Evolutionary conservation across 441 rosid genomes (phyloP).

Genomic region (Eutrema salsugineum): DNA sequence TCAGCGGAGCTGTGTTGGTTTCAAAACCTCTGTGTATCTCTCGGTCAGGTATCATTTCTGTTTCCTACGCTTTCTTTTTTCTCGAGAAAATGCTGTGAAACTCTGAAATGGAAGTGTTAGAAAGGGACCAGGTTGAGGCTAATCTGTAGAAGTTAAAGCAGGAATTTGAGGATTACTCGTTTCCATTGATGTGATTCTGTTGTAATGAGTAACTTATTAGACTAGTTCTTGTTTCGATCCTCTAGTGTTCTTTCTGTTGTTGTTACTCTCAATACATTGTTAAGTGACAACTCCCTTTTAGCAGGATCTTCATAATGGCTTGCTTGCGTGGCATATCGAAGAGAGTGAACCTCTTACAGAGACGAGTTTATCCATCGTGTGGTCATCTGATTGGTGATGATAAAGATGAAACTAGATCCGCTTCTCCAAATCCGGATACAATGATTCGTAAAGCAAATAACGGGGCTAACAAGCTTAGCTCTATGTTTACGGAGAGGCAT

Average conservation of each 20-base stretch:
- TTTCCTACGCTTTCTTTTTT: not conserved
- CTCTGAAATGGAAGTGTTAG: not conserved
- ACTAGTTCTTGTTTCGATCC: not conserved
- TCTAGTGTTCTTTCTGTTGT: not conserved
- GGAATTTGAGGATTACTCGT: not conserved
- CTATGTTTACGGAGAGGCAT: conserved; percentile 18
- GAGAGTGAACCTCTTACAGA: conserved; percentile 28
- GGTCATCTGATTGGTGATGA: conserved; percentile 27
- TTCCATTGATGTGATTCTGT: not conserved
- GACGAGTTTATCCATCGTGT: conserved; percentile 36
- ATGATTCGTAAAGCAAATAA: conserved; percentile 5
- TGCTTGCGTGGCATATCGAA: conserved; percentile 33
- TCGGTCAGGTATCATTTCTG: not conserved
- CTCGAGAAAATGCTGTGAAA: conserved; percentile 9
- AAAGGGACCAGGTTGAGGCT: not conserved
- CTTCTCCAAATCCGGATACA: conserved; percentile 2
- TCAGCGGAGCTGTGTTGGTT: not conserved
- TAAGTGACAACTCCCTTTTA: not conserved
- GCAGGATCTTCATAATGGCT: conserved; percentile 32
- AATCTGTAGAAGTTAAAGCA: not conserved
- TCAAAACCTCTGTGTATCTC: not conserved
- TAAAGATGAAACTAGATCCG: conserved; percentile 21
- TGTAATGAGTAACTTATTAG: not conserved
- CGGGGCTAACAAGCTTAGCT: conserved; percentile 4
- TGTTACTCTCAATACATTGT: not conserved